A percentile compares a stretch with the other conserved stretches of the same genome.
Evolutionary conservation across 805 yeast genomes (phyloP).

Genomic region (Candida fluviatilis): DNA sequence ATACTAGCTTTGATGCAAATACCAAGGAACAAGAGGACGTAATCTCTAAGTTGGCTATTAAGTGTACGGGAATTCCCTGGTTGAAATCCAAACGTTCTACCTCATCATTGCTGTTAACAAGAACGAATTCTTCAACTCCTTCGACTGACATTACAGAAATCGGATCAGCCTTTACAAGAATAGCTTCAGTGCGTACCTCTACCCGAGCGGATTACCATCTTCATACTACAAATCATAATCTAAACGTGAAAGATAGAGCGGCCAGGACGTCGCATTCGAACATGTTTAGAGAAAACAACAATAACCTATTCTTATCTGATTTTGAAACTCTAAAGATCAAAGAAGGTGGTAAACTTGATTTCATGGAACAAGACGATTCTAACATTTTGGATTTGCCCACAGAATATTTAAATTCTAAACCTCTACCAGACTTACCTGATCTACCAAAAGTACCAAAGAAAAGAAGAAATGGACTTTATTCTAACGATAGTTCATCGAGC

Average conservation of each 20-base stretch:
- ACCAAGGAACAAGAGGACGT: conserved; percentile 13
- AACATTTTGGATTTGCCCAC: conserved; percentile 31
- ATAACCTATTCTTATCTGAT: conserved; percentile 21
- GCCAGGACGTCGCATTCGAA: conserved; percentile 3
- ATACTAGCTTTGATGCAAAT: not conserved
- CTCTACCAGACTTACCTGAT: conserved; percentile 15
- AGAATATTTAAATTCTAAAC: conserved; percentile 22
- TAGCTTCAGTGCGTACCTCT: conserved; percentile 34
- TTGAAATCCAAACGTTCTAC: conserved; percentile 15
- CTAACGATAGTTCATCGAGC: conserved; percentile 11
- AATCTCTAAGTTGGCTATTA: conserved; percentile 28
- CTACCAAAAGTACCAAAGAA: conserved; percentile 2
- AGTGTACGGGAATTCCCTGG: conserved; percentile 34
- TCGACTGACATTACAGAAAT: conserved; percentile 12
- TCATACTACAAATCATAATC: conserved; percentile 28
- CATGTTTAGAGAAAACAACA: conserved; percentile 20
- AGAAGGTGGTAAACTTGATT: not conserved
- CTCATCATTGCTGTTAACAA: conserved; percentile 1
- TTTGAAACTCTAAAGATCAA: not conserved
- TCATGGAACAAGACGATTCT: not conserved
- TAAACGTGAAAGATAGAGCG: conserved; percentile 3
- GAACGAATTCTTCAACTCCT: not conserved
- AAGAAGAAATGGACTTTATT: conserved; percentile 5
- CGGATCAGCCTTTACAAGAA: conserved; percentile 22
- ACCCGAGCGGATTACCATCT: conserved; percentile 32